Conservation (phyloP, 306 rosid genomes). For the Macrotyloma uniflorum region DNA sequence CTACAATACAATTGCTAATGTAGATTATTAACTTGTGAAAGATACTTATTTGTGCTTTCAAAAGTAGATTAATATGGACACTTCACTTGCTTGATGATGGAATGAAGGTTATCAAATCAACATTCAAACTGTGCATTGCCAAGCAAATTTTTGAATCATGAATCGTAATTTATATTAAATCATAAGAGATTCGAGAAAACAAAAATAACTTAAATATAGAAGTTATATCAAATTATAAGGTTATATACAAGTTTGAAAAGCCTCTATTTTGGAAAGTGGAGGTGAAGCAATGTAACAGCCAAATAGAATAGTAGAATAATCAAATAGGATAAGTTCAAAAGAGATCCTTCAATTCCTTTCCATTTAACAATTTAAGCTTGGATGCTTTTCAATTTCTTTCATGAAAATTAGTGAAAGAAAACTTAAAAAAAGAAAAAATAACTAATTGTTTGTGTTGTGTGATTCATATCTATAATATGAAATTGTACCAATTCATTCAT, state of each 20-base stretch:
- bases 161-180: neutral
- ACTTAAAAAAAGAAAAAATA: neutral
- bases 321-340: neutral
- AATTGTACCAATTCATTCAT: neutral
- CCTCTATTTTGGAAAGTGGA: neutral
- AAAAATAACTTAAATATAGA: neutral
- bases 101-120: neutral
- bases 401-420: neutral
- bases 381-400: neutral
- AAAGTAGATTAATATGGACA: constrained; percentile 22
- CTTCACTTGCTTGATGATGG: constrained; percentile 26
- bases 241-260: neutral
- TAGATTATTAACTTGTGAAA: constrained; percentile 12
- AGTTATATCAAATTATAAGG: neutral
- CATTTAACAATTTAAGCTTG: neutral
- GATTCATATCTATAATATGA: neutral
- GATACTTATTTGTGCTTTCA: neutral
- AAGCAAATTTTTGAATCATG: neutral
- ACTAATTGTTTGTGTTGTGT: neutral
- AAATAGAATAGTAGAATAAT: neutral
- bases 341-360: neutral
- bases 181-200: neutral
- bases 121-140: neutral
- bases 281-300: neutral
- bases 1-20: constrained; percentile 21